A percentile compares a stretch with the other conserved stretches of the same genome.
Conservation (phyloP, 2,329 filamentous ascomycete species). For the Botrytis squamosa region DNA sequence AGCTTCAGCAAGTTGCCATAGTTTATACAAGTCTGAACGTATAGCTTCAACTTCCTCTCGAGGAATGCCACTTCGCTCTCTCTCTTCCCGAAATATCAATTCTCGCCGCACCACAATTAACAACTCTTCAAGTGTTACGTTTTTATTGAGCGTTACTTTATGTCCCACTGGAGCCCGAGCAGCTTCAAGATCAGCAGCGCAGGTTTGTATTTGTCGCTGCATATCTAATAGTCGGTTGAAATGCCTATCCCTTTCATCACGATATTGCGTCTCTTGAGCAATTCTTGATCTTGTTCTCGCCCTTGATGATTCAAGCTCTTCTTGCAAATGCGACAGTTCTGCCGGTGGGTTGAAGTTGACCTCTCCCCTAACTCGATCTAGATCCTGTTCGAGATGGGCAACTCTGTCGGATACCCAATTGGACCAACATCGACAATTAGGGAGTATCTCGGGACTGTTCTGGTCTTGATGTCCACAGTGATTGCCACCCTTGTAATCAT, state of each 20-base stretch:
- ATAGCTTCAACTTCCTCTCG: conserved; percentile 5
- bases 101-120: conserved; percentile 7
- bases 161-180: not conserved
- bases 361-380: not conserved
- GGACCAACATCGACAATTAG: conserved; percentile 7
- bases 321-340: not conserved
- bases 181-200: conserved; percentile 12
- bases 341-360: not conserved
- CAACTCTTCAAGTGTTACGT: conserved; percentile 14
- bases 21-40: conserved; percentile 7
- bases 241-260: conserved; percentile 18
- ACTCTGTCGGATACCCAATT: not conserved
- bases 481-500: not conserved
- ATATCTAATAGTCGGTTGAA: conserved; percentile 19
- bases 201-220: conserved; percentile 6
- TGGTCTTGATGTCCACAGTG: not conserved
- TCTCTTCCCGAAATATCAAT: not conserved
- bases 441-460: not conserved
- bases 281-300: conserved; percentile 3
- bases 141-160: not conserved
- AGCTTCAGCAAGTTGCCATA: conserved; percentile 10
- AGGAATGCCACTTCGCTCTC: not conserved
- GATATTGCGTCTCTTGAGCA: conserved; percentile 10
- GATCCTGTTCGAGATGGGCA: not conserved
- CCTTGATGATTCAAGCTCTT: not conserved